These are phyloP conservation scores for Colletotrichum sojae DNA, from an alignment of 2,329 filamentous ascomycete genomes.

Conservation along the genomic window DNA sequence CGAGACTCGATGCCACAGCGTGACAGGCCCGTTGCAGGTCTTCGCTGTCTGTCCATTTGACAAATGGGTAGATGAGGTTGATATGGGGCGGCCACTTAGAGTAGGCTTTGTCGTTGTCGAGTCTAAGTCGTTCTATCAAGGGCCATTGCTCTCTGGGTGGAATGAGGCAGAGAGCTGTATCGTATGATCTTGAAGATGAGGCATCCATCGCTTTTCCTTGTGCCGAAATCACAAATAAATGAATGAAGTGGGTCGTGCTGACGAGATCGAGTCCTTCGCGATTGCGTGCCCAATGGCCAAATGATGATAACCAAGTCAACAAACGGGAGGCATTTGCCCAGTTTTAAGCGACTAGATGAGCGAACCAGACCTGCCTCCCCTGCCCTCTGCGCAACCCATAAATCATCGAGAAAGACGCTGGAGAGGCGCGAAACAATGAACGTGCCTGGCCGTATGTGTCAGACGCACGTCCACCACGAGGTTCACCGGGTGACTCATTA, in stretches of 20 bases:
- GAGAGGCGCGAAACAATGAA: too few relatives aligned
- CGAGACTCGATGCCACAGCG: constrained; percentile 54
- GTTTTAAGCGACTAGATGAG: too few relatives aligned
- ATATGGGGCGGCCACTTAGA: constrained; percentile 76
- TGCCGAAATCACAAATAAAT: too few relatives aligned
- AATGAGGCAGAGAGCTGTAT: constrained; percentile 74
- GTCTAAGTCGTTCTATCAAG: constrained; percentile 67
- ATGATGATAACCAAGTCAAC: too few relatives aligned
- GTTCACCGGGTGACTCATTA: too few relatives aligned
- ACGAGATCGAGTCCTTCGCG: too few relatives aligned
- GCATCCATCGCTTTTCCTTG: constrained; percentile 14
- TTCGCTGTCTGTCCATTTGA: constrained; percentile 55
- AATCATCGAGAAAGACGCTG: too few relatives aligned
- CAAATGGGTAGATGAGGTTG: constrained; percentile 78
- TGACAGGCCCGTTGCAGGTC: constrained; percentile 59
- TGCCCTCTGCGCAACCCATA: too few relatives aligned
- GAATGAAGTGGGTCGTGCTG: too few relatives aligned
- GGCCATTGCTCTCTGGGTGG: constrained; percentile 64
- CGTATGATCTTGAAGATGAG: constrained; percentile 51
- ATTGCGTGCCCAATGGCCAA: too few relatives aligned
- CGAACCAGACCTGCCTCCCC: too few relatives aligned
- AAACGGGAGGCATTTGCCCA: too few relatives aligned
- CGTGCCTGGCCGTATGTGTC: not conserved
- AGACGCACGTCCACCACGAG: constrained; percentile 41
- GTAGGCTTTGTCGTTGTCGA: constrained; percentile 74